Evolutionary conservation across 192 early-diverging fungal genomes (phyloP).

Genomic region (Backusella psychrophila): DNA sequence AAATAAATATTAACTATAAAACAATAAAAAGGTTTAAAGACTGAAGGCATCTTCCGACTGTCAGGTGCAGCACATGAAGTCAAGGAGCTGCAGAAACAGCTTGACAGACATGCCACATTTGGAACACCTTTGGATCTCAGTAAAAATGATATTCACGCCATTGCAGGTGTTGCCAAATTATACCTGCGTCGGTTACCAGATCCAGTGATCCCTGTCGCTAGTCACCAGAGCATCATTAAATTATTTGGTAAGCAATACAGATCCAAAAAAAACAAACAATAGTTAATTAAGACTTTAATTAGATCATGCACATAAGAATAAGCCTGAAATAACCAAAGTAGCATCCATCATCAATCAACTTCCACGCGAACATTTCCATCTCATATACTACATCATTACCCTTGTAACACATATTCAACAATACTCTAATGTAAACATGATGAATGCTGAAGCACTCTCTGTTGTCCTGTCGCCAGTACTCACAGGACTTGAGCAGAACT

Average conservation of each 20-base stretch:
- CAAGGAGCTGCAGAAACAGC: conserved; percentile 12
- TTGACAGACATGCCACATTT: conserved; percentile 24
- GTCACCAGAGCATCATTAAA: conserved; percentile 20
- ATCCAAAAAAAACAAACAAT: neutral
- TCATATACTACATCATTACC: conserved; percentile 21
- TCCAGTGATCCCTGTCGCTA: conserved; percentile 28
- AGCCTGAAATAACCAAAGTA: neutral
- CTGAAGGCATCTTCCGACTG: conserved; percentile 33
- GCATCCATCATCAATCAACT: conserved; percentile 1
- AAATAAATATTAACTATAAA: neutral
- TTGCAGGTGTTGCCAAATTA: conserved; percentile 31
- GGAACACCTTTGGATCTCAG: conserved; percentile 25
- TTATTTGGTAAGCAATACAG: neutral
- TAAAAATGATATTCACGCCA: conserved; percentile 30
- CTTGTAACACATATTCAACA: conserved; percentile 18
- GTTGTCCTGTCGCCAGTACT: conserved; percentile 32
- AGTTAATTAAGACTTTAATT: neutral
- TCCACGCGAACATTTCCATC: conserved; percentile 15
- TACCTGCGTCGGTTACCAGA: conserved; percentile 28
- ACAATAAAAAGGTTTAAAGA: conserved; percentile 15
- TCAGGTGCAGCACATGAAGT: conserved; percentile 34
- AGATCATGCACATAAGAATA: neutral
- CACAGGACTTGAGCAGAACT: conserved; percentile 28
- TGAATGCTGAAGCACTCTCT: conserved; percentile 36
- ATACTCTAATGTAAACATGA: conserved; percentile 25